Base-by-base conservation (phyloP, 306 rosid genomes). In the Lotus japonicus region DNA sequence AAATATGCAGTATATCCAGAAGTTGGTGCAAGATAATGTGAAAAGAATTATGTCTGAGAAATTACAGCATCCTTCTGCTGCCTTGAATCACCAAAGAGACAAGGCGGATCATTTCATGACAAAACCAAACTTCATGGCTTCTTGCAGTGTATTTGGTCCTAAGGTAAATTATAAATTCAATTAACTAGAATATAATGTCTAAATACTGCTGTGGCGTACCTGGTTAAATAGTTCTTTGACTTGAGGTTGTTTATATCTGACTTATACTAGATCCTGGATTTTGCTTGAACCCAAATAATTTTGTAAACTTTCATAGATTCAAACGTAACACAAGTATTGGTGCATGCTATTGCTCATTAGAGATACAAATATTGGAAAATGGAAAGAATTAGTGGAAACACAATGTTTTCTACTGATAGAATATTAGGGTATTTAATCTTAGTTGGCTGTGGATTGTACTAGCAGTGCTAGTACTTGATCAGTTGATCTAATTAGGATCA, bases 141-240 rank as follows among this genome's bases (percentile, higher is more conserved):
- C 97, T 66, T 81, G 97, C 64, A 90, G 98, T 69, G 77, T 65
- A 45, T 94, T 92, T 79, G 98, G 97, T 75, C 81, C 91, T 11
- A 69, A 86, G 98, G 96, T 92, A 84, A 50, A 35, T 39, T 18
- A 58, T 56, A 52, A 15, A 54, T 67, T 16, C 9, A 28, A 15
- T 70, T 23, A 53, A 36, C 28, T 38, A 28, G 3, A 21, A 16
- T 52, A 53, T 19, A 15, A 35, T 46, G 5, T 33, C 59, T 51
- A 7, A 11, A 33, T 54, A 39, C 41, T 31, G 9, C 35, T 65
- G 31, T 36, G 16, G 45, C 16, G 38, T 23, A 38, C 7, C 45
- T 70, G 54, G 15, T 36, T 16, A 17, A 35, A 36, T 54, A 4
- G 48, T 35, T 41, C 21, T 21, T 48, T 64, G 31, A 70, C 62